These are phyloP conservation scores for Russula sp. DNA, from an alignment of 768 basidiomycete genomes.

Conservation along the genomic window DNA sequence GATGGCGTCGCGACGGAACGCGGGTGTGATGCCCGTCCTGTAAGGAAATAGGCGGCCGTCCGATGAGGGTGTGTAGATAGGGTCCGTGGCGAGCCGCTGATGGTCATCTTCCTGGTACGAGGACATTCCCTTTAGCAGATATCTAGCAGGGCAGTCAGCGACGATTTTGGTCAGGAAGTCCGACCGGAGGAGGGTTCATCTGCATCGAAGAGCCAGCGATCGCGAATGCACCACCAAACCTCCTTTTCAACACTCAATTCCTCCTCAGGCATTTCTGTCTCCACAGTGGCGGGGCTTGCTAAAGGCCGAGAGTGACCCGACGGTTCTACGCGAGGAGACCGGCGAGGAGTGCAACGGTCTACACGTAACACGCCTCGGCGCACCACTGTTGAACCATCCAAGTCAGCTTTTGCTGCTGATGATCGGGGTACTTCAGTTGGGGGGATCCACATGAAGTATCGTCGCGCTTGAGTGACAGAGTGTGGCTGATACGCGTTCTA, in stretches of 20 bases:
- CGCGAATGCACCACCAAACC: conserved; percentile 33
- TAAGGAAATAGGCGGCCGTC: conserved; percentile 18
- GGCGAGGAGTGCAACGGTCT: conserved; percentile 48
- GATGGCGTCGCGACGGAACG: conserved; percentile 10
- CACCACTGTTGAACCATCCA: conserved; percentile 32
- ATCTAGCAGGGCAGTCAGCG: too few species aligned
- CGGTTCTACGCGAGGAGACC: conserved; percentile 11
- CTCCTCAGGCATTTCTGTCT: conserved; percentile 15
- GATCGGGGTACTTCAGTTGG: conserved; percentile 32
- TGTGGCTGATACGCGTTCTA: conserved; percentile 68
- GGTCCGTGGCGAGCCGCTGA: conserved; percentile 12
- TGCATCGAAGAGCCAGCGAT: too few species aligned
- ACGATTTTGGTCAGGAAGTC: too few species aligned
- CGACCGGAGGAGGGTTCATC: conserved; percentile 12
- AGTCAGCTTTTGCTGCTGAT: conserved; percentile 24
- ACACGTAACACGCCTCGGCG: conserved; percentile 63
- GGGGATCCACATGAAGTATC: conserved; percentile 59
- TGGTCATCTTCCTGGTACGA: conserved; percentile 15
- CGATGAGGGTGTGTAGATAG: conserved; percentile 3
- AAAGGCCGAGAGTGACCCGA: conserved; percentile 14
- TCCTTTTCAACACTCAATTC: conserved; percentile 35
- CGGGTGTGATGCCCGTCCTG: conserved; percentile 9
- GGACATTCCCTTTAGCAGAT: conserved; percentile 28
- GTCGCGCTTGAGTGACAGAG: conserved; percentile 48
- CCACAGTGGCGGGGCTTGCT: conserved; percentile 24